Conservation (phyloP, 495 filamentous ascomycete genomes). For the Penicillium psychrofluorescens region DNA sequence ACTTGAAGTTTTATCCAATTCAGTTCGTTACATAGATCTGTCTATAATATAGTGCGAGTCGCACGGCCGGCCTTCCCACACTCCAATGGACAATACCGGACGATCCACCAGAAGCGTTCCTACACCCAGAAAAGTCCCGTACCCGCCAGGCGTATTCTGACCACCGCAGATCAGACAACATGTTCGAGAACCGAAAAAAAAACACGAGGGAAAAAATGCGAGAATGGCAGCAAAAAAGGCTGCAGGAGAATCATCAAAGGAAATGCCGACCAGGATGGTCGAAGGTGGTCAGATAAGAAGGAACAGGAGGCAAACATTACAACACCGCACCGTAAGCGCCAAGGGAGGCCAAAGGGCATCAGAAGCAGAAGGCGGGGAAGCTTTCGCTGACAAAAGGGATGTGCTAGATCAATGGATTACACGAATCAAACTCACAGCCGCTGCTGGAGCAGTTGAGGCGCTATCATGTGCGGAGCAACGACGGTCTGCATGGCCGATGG, state of each 20-base stretch:
- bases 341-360: no score
- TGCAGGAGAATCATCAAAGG: background rate
- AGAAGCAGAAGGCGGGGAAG: background rate
- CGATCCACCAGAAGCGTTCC: background rate
- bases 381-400: constrained; percentile 8
- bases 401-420: background rate
- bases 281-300: no score
- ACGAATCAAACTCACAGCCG: constrained; percentile 27
- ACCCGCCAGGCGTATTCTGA: background rate
- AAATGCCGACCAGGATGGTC: background rate
- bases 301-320: no score
- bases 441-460: constrained; percentile 39
- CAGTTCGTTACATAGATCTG: no score
- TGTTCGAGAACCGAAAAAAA: constrained; percentile 8
- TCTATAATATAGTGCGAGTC: no score
- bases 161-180: background rate
- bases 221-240: background rate
- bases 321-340: no score
- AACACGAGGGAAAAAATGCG: background rate
- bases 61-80: no score
- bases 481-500: constrained; percentile 30
- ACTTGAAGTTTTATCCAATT: no score
- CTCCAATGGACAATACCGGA: no score
- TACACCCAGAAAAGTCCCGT: background rate
- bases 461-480: constrained; percentile 36